Base-by-base conservation (phyloP, 768 basidiomycete genomes). In the Leccinum aurantiacum region DNA sequence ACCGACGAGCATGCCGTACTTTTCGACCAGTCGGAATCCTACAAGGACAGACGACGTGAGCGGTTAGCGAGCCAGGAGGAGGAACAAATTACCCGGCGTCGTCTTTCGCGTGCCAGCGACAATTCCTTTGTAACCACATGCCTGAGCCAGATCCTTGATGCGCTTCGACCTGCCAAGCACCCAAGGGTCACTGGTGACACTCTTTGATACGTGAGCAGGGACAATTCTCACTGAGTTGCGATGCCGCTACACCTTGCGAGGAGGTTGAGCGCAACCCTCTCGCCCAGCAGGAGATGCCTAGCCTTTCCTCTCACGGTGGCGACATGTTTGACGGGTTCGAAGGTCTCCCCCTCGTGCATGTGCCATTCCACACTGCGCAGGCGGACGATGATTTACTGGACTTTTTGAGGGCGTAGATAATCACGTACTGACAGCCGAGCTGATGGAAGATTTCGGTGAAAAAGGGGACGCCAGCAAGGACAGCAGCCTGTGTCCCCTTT, bases 1-100 rank as follows among this genome's bases (percentile, higher is more conserved):
- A 17, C 97, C 97, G 14, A 98, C 93, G 49, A 98, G 76, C 97
- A 99, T 98, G 4, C 89, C 97, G 71, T 99, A 98, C 75, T 99
- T 99, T 75, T 99, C 97, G 6, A 98, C 95, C 31, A 98, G 79
- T 51, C 97, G 82, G 78, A 99, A 99, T 3, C 96, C 90, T 90
- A 55, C 8, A 27, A 31, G 27, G 27, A 31, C 27, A 38, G 48
- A 35, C 1, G n/a, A n/a, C 11, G 56, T 71, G 60, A 71, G 53
- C 6, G 33, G 22, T 13, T 53, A 24, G 24, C n/a, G 1, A 8
- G 25, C 13, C 3, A 22, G 8, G 46, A 31, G 44, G 11, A 46
- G 41, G 17, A 10, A 22, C 3, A 51, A 27, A 27, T 53, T 63
- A 83, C 90, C 94, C 33, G 96, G 96, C 1, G 96, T 98, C 1